Evolutionary conservation across 768 basidiomycete species (phyloP).

Genomic region (Termitomyces bulborhizus): DNA sequence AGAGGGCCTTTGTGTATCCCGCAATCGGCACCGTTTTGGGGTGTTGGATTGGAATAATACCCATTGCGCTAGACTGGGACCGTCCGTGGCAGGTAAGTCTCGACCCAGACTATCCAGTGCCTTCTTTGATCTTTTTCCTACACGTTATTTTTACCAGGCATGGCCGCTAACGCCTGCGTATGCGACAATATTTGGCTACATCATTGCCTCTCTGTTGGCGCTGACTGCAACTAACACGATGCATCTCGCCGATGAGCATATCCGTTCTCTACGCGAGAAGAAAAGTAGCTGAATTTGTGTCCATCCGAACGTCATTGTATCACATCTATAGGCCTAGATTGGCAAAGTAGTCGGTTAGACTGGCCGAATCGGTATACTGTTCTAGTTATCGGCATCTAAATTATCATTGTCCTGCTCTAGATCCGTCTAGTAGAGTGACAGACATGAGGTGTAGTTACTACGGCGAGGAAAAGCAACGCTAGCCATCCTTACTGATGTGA

Average conservation of each 20-base stretch:
- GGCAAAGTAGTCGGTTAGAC: background rate
- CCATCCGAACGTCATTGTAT: background rate
- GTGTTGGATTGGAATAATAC: slow-evolving; percentile 75
- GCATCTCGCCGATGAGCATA: slow-evolving; percentile 33
- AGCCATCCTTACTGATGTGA: background rate
- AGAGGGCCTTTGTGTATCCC: slow-evolving; percentile 77
- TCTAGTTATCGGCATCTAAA: no score
- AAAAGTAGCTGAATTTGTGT: slow-evolving; percentile 8
- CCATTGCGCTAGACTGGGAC: slow-evolving; percentile 94
- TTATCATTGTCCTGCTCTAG: background rate
- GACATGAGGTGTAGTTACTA: background rate
- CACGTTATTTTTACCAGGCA: slow-evolving; percentile 36
- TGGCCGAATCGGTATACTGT: background rate
- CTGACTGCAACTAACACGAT: slow-evolving; percentile 36
- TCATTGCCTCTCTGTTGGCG: slow-evolving; percentile 50
- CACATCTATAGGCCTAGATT: slow-evolving; percentile 5
- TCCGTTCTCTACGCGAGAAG: slow-evolving; percentile 17
- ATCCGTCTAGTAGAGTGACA: background rate
- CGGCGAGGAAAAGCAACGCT: background rate
- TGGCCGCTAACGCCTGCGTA: slow-evolving; percentile 81
- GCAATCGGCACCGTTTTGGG: slow-evolving; percentile 67
- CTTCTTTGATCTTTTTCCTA: background rate
- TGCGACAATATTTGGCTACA: slow-evolving; percentile 65
- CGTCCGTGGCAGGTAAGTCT: slow-evolving; percentile 90
- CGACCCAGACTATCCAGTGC: background rate